phyloP scores from a whole-genome alignment of 208 protist species.

The Acanthamoeba culbertsoni region DNA sequence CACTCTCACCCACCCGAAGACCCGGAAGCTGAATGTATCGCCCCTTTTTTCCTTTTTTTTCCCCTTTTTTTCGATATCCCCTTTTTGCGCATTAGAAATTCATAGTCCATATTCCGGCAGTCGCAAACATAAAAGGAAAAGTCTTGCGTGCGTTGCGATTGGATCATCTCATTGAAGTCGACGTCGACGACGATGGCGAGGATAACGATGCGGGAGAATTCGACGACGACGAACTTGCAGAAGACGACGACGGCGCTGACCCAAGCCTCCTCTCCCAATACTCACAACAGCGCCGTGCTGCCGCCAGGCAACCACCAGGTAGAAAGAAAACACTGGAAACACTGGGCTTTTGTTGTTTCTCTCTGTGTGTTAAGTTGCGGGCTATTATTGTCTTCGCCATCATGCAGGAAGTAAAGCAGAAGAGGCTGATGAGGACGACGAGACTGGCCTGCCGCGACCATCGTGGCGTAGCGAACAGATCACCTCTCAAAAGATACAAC shows the following conservation, averaged over 20 bases:
- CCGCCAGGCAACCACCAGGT: not conserved
- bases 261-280: not conserved
- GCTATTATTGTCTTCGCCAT: too few species aligned
- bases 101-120: not conserved
- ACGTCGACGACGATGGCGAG: not conserved
- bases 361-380: not conserved
- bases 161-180: not conserved
- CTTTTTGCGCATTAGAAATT: too few species aligned
- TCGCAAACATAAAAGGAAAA: not conserved
- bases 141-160: not conserved
- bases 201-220: conserved; percentile 5
- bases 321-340: not conserved
- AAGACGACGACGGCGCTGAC: not conserved
- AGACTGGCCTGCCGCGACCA: not conserved
- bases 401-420: not conserved
- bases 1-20: conserved; percentile 78
- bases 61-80: conserved; percentile 58
- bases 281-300: not conserved
- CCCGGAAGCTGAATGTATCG: conserved; percentile 76
- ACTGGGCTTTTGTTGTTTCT: not conserved
- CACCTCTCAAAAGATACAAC: not conserved
- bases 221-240: not conserved
- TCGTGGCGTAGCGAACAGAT: not conserved
- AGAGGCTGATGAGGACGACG: not conserved
- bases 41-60: not conserved